Conservation (phyloP, 1,284 basidiomycete genomes). For the Tilletiaria anomala region DNA sequence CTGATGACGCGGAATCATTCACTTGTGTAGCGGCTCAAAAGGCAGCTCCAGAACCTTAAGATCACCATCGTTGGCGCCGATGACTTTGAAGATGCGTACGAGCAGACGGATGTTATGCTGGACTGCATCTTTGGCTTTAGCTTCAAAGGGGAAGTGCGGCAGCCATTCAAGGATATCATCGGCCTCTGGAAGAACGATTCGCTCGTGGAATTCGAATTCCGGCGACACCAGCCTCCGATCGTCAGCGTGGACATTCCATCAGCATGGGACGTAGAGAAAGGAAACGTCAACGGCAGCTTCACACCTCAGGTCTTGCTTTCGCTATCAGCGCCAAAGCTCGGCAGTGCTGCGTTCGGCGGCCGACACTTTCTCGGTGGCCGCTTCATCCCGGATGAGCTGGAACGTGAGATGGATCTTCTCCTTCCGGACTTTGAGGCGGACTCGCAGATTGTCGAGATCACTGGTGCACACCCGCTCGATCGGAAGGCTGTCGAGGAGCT, state of each 20-base stretch:
- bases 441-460: slow-evolving; percentile 35
- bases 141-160: slow-evolving; percentile 60
- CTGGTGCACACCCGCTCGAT: slow-evolving; percentile 10
- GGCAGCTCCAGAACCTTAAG: slow-evolving; percentile 72
- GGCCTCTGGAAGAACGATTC: slow-evolving; percentile 46
- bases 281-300: slow-evolving; percentile 46
- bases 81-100: slow-evolving; percentile 47
- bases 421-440: slow-evolving; percentile 12
- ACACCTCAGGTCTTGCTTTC: slow-evolving; percentile 70
- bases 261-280: slow-evolving; percentile 82
- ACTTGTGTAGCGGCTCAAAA: slow-evolving; percentile 53
- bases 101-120: slow-evolving; percentile 64
- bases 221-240: slow-evolving; percentile 16
- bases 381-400: slow-evolving; percentile 50
- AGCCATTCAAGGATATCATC: slow-evolving; percentile 69
- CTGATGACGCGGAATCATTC: too few relatives aligned
- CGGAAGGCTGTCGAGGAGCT: too few relatives aligned
- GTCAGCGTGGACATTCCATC: slow-evolving; percentile 74
- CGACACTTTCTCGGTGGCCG: slow-evolving; percentile 82
- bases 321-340: slow-evolving; percentile 85
- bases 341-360: slow-evolving; percentile 59
- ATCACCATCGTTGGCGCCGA: slow-evolving; percentile 48
- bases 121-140: slow-evolving; percentile 98
- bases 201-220: slow-evolving; percentile 22
- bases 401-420: slow-evolving; percentile 16